Conservation (phyloP, 2,329 filamentous ascomycete species). For the Metarhizium anisopliae region DNA sequence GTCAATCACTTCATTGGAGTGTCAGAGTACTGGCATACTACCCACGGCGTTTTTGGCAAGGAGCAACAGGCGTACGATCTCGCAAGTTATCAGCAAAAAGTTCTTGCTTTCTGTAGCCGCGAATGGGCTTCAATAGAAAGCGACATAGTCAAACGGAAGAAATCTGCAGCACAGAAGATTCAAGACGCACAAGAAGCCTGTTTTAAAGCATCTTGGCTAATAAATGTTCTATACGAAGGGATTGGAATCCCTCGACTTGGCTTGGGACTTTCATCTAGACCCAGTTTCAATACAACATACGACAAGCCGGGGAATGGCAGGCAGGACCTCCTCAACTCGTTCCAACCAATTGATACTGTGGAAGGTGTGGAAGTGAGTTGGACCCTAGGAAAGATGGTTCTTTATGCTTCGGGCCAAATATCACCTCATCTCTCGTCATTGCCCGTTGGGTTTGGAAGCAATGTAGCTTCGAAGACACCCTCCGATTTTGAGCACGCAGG, state of each 20-base stretch:
- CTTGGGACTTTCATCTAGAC: conserved; percentile 51
- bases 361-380: conserved; percentile 88
- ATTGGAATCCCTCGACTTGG: conserved; percentile 86
- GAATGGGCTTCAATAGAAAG: conserved; percentile 71
- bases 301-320: conserved; percentile 58
- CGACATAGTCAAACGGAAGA: conserved; percentile 57
- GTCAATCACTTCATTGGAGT: conserved; percentile 97
- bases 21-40: conserved; percentile 98
- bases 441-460: conserved; percentile 89
- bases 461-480: conserved; percentile 55
- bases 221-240: conserved; percentile 91
- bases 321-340: conserved; percentile 72
- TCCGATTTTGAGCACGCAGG: conserved; percentile 79
- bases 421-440: conserved; percentile 48
- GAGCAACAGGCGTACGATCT: conserved; percentile 82
- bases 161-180: conserved; percentile 67
- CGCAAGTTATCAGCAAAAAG: conserved; percentile 75
- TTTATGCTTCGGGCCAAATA: conserved; percentile 87
- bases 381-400: conserved; percentile 92
- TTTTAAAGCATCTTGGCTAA: conserved; percentile 97
- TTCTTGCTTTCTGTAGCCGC: conserved; percentile 75
- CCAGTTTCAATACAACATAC: conserved; percentile 62
- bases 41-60: conserved; percentile 83
- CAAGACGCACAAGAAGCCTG: conserved; percentile 79
- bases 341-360: conserved; percentile 90